Conservation (phyloP, 345 rosid species). For the Diplotaxis tenuifolia region DNA sequence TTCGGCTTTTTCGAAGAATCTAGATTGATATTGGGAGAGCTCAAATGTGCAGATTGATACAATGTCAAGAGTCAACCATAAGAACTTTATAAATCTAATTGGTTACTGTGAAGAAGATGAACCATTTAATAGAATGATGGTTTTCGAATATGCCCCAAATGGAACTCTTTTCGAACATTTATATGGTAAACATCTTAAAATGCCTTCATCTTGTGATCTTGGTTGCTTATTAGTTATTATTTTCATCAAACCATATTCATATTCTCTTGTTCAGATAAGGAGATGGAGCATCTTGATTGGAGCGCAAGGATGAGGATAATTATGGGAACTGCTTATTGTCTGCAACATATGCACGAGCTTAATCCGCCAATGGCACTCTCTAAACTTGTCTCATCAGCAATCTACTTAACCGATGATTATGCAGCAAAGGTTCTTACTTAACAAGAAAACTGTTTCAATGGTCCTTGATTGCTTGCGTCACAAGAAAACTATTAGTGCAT, state of each 20-base stretch:
- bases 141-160: slow-evolving; percentile 96
- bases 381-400: slow-evolving; percentile 40
- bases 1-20: not conserved
- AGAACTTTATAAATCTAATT: slow-evolving; percentile 87
- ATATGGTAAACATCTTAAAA: slow-evolving; percentile 48
- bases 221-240: not conserved
- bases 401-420: slow-evolving; percentile 82
- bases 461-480: slow-evolving; percentile 28
- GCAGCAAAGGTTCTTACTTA: slow-evolving; percentile 93
- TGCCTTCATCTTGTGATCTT: not conserved
- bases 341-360: slow-evolving; percentile 86
- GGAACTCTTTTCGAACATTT: slow-evolving; percentile 85
- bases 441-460: too few species aligned
- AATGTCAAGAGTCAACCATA: slow-evolving; percentile 83
- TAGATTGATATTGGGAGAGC: not conserved
- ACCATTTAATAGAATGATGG: slow-evolving; percentile 96
- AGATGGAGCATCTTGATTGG: slow-evolving; percentile 96
- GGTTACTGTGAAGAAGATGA: slow-evolving; percentile 86
- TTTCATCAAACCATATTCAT: slow-evolving; percentile 7
- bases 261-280: slow-evolving; percentile 54
- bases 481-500: not conserved
- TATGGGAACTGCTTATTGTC: slow-evolving; percentile 92
- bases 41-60: slow-evolving; percentile 53
- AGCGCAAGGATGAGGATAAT: slow-evolving; percentile 68
- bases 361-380: slow-evolving; percentile 70